Conservation (phyloP, 768 basidiomycete genomes). For the Mycena galopus region DNA sequence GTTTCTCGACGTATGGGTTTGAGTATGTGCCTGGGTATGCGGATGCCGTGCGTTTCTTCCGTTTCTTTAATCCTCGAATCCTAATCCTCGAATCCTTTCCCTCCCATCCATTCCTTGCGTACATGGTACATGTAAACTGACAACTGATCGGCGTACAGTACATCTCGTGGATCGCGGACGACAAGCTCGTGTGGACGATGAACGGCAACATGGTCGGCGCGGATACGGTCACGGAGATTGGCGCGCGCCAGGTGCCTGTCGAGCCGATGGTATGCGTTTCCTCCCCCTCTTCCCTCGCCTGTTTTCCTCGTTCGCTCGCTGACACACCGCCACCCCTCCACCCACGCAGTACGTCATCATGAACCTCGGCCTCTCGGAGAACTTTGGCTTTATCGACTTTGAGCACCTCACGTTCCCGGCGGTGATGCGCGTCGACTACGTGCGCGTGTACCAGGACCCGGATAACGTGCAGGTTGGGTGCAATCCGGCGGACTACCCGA, state of each 20-base stretch:
- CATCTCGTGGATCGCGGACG: conserved; percentile 86
- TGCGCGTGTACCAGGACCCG: conserved; percentile 57
- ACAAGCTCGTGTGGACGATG: conserved; percentile 80
- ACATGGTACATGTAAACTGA: background rate
- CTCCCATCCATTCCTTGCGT: conserved; percentile 1
- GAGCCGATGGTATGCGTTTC: conserved; percentile 86
- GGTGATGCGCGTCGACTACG: conserved; percentile 54
- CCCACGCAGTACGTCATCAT: conserved; percentile 77
- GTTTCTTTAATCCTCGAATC: no score
- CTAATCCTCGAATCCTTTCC: background rate
- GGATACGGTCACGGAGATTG: conserved; percentile 71
- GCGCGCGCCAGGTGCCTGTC: conserved; percentile 76
- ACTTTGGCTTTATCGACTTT: conserved; percentile 82
- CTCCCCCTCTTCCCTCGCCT: background rate
- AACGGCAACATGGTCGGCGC: conserved; percentile 75
- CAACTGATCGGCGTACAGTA: conserved; percentile 60
- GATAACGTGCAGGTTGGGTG: conserved; percentile 78
- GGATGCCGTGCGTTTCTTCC: conserved; percentile 62
- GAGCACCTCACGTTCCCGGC: conserved; percentile 75
- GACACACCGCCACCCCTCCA: conserved; percentile 41
- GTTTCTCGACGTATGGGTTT: conserved; percentile 85
- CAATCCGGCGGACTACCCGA: conserved; percentile 64
- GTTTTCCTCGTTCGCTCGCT: conserved; percentile 36
- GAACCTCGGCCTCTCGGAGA: conserved; percentile 86
- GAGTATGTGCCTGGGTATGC: conserved; percentile 78